Evolutionary conservation across 1,139 yeast species (phyloP), one percentile per base, ranked within the genome.

Genomic region (Kodamaea anthophila): DNA sequence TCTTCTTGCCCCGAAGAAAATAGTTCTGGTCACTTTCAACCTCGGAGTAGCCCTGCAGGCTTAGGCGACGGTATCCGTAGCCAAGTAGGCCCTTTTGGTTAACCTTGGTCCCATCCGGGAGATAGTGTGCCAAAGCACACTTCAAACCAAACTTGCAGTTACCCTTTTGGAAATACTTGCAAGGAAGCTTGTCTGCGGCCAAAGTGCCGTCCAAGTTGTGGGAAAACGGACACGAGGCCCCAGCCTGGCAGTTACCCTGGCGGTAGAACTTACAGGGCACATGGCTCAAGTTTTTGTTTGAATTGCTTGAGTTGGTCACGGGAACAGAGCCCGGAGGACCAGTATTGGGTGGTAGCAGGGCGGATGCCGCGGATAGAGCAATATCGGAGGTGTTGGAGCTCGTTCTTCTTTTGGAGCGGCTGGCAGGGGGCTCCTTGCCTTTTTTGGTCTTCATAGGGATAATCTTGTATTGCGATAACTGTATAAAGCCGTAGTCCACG

Each of bases 191-290:
- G 38, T 80, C 87, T 18, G 70, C 70, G 15, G 65, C 67, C 24
- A 69, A 60, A 11, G 71, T 55, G 3, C 75, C 67, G 33, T 79
- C 85, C 33, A 75, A 55, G 26, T 83, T 72, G 52, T 91, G 97
- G 24, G 94, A 80, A 49, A 91, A 91, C 2, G 96, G 96, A 54
- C 97, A 91, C 2, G 91, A 68, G 34, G 63, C 65, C 9, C 97
- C 97, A 1, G 97, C 97, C 56, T 87, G 96, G 55, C 97, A 88
- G 12, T 83, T 75, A 0, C 97, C 96, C 51, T 87, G 96, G 39
- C 75, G 68, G 53, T 68, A 87, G 61, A 91, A 88, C 58, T 88
- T 88, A 55, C 98, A 88, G 1, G 98, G 97, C 22, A 88, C 97
- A 55, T 88, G 98, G 32, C 93, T 78, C 32, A 83, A 65, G 46